phyloP scores from a whole-genome alignment of 2,329 filamentous ascomycete genomes.

The Alternaria longipes region DNA sequence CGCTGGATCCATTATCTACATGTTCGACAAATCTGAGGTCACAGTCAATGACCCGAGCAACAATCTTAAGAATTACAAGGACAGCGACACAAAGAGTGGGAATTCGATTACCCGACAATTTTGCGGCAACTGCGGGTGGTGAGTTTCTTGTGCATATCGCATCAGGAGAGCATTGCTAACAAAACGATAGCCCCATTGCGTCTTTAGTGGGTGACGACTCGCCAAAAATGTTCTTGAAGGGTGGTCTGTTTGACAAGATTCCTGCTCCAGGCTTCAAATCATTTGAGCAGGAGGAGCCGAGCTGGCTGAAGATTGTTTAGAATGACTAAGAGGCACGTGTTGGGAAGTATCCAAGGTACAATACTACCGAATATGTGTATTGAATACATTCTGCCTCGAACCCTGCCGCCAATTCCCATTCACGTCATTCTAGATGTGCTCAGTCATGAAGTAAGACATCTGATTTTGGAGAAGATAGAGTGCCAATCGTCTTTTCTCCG shows the following conservation, averaged over 20 bases:
- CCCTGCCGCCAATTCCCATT: neutral
- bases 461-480: neutral
- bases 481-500: neutral
- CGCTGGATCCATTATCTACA: constrained; percentile 35
- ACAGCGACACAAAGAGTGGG: constrained; percentile 39
- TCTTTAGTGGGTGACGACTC: constrained; percentile 25
- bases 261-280: constrained; percentile 23
- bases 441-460: neutral
- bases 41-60: constrained; percentile 32
- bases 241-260: constrained; percentile 38
- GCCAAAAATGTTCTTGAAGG: constrained; percentile 36
- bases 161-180: constrained; percentile 3
- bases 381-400: neutral
- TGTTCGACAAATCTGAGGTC: constrained; percentile 29
- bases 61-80: constrained; percentile 37
- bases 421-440: neutral
- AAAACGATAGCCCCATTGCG: constrained; percentile 29
- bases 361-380: neutral
- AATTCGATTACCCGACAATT: constrained; percentile 41
- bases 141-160: neutral
- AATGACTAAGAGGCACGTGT: no score
- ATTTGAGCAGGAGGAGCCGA: constrained; percentile 33
- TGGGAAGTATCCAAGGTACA: neutral
- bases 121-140: constrained; percentile 45
- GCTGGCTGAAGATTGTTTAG: constrained; percentile 32